phyloP scores from a whole-genome alignment of 441 rosid genomes.

The Eutrema salsugineum region DNA sequence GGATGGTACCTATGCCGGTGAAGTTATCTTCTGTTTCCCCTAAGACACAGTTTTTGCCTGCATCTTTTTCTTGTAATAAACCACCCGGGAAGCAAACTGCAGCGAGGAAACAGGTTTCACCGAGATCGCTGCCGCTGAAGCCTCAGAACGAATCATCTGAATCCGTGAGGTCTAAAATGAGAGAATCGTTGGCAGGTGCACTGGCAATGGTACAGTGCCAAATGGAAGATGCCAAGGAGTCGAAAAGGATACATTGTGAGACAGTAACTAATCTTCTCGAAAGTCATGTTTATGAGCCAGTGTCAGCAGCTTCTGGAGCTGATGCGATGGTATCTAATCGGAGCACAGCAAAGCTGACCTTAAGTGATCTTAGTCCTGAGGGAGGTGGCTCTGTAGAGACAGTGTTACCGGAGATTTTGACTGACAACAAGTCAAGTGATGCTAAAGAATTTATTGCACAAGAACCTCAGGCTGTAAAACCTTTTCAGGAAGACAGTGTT shows the following conservation, averaged over 20 bases:
- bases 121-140: constrained; percentile 34
- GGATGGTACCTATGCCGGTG: constrained; percentile 30
- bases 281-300: constrained; percentile 21
- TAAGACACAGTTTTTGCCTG: constrained; percentile 40
- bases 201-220: constrained; percentile 55
- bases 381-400: constrained; percentile 11
- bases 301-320: constrained; percentile 23
- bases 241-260: constrained; percentile 33
- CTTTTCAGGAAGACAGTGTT: constrained; percentile 45
- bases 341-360: constrained; percentile 14
- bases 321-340: constrained; percentile 19
- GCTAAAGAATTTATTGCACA: constrained; percentile 20
- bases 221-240: constrained; percentile 30
- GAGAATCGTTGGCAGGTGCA: constrained; percentile 72
- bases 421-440: constrained; percentile 15
- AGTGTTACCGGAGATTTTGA: constrained; percentile 27
- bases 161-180: constrained; percentile 79
- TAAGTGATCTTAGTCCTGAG: constrained; percentile 15
- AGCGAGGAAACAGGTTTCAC: constrained; percentile 41
- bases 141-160: constrained; percentile 45
- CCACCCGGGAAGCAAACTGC: constrained; percentile 33
- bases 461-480: constrained; percentile 32
- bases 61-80: constrained; percentile 33
- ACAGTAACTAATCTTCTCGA: constrained; percentile 13
- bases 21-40: constrained; percentile 34